Evolutionary conservation across 2,329 filamentous ascomycete genomes (phyloP), one percentile per base, ranked within the genome.

Genomic region (Phoma sp.): DNA sequence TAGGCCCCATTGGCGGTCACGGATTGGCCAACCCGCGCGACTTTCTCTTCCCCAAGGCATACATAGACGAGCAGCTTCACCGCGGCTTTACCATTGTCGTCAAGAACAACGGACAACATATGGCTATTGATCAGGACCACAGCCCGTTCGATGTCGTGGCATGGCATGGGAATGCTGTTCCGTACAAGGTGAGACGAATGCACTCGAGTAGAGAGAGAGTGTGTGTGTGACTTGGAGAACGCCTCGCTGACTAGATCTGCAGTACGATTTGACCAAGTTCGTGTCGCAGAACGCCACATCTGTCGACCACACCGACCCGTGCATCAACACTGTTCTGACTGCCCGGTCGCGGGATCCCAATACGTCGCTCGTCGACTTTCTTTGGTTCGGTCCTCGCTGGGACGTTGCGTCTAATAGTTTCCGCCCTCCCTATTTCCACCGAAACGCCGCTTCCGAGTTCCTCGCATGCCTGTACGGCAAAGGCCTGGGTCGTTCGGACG

Each of bases 261-360:
- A 84, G 68, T 85, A 85, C 64, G 82, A 82, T 43, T 67, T 84
- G 4, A 82, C 80, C 7, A 83, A 82, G 52, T 77, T 76, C 56
- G 71, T 70, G 3, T 72, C 69, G 6, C 71, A 74, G 43, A 74
- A 74, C 56, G 67, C 67, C 49, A 76, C 72, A 39, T 74, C 71
- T 5, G 69, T 75, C 50, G 74, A 76, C 55, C 74, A 76, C 54
- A 75, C 72, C 17, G 74, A 76, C 40, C 74, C 74, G 2, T 73
- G 68, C 7, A 67, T 76, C 45, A 74, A 74, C 60, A 72, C 67
- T 26, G 73, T 76, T 23, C 65, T 76, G 1, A 76, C 73, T 1
- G 73, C 73, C 7, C 71, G 69, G 34, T 75, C 72, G 1, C 69
- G 72, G 18, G 73, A 75, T 49, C 73, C 73, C 4, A 48, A 67